Base-by-base conservation (phyloP, 768 basidiomycete species). In the Pleurotus platypus region DNA sequence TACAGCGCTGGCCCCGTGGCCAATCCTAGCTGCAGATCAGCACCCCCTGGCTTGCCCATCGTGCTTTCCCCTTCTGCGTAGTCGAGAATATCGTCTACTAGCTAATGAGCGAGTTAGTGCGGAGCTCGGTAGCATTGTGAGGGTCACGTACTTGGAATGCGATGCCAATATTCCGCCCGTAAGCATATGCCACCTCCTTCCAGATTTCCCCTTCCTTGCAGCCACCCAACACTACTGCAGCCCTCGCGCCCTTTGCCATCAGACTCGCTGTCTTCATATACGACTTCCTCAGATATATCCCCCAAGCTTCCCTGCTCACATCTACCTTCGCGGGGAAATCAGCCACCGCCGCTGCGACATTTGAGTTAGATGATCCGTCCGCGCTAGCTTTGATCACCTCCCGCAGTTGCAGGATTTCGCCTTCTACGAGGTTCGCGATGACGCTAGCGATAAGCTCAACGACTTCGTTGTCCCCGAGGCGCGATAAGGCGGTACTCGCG, bases 371-470 rank as follows among this genome's bases (percentile, higher is more conserved):
- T 35, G 27, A 16, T 11, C 30, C 13, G n/a, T 50, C 49, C 18
- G 51, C 35, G 38, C 18, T 54, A 13, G 51, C 51, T 22, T 54
- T 39, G 51, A 75, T 74, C 15, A 83, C 70, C 51, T 75, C 73
- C 58, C 77, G 78, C 80, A 86, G 84, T 72, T 91, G 89, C 73
- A 97, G 72, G 43, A 98, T 88, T 74, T 98, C 93, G 35, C 96
- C 97, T 69, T 98, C 96, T n/a, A 95, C 95, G 39, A 96, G 78
- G 67, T 98, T 98, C 2, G 92, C 86, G 55, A 99, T 90, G 58
- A 98, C 92, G 65, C 86, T 89, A 3, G 93, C 85, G 46, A 98
- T 84, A 57, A 98, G 80, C 70, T 99, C 97, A 50, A 98, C 92
- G 53, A 96, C 95, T 67, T 98, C 92, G 63, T 73, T 78, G 58